Percentiles rank a stretch among this genome's conserved stretches.
Evolutionary conservation across 1,284 basidiomycete species (phyloP).

Genomic region (Leccinum subfulvum): DNA sequence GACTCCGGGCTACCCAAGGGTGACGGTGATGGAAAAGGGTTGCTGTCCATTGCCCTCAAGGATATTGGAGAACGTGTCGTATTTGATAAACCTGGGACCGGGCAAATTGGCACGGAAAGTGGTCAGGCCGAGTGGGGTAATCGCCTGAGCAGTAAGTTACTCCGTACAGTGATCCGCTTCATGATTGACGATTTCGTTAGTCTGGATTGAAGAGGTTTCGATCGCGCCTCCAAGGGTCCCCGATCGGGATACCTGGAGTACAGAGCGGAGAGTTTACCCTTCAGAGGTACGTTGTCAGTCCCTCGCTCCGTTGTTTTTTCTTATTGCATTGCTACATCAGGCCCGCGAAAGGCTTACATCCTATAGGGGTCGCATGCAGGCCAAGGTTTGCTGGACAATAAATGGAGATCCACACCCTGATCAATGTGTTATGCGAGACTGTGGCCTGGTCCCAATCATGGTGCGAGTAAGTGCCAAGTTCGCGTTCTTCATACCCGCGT

Average conservation of each 20-base stretch:
- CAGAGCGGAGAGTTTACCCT: conserved; percentile 83
- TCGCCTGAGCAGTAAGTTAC: conserved; percentile 71
- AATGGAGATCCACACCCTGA: conserved; percentile 63
- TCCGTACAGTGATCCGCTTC: conserved; percentile 13
- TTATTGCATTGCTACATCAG: conserved; percentile 41
- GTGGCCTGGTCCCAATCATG: conserved; percentile 95
- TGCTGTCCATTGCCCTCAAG: conserved; percentile 78
- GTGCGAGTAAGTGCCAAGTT: conserved; percentile 68
- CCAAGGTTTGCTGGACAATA: conserved; percentile 87
- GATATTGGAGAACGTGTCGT: conserved; percentile 90
- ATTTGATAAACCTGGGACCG: conserved; percentile 72
- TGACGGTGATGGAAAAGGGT: conserved; percentile 75
- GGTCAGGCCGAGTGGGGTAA: conserved; percentile 72
- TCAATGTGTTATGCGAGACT: conserved; percentile 80
- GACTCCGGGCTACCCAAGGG: conserved; percentile 72
- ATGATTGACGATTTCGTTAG: conserved; percentile 40
- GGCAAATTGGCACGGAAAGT: conserved; percentile 48
- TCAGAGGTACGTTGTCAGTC: conserved; percentile 62
- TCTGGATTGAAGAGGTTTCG: conserved; percentile 88
- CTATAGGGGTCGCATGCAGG: conserved; percentile 90
- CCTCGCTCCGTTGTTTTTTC: neutral
- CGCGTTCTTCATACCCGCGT: conserved; percentile 3
- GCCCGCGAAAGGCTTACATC: conserved; percentile 90
- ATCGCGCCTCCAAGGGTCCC: conserved; percentile 87
- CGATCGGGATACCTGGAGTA: conserved; percentile 77